phyloP scores from a whole-genome alignment of 139 green algal species.

The Raphidocelis subcapitata region DNA sequence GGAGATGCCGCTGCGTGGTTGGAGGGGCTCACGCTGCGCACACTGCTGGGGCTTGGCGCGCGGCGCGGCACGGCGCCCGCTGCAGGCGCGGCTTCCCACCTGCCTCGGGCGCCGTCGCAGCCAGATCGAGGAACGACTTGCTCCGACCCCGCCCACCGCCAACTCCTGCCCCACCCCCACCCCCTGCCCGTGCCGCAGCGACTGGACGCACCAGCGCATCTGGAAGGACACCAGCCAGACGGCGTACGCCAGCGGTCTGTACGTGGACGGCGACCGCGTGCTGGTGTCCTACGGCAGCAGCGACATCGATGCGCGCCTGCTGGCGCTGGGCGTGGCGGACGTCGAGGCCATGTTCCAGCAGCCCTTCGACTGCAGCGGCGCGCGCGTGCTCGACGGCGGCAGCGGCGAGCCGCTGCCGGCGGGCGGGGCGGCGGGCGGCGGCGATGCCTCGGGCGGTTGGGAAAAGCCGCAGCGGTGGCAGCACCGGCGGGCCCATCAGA shows the following conservation, averaged over 20 bases:
- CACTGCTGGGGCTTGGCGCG: background rate
- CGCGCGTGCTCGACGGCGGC: conserved; percentile 9
- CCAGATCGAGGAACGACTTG: too few relatives aligned
- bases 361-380: conserved; percentile 15
- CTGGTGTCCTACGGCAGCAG: conserved; percentile 23
- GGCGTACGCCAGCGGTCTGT: conserved; percentile 22
- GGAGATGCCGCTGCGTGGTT: background rate
- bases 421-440: background rate
- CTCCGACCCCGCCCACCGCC: background rate
- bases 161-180: too few relatives aligned
- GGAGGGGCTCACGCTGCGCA: background rate
- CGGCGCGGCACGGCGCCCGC: too few relatives aligned
- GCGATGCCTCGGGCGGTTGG: too few relatives aligned
- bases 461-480: too few relatives aligned
- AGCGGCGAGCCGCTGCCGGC: conserved; percentile 18
- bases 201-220: conserved; percentile 33
- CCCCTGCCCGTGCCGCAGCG: background rate
- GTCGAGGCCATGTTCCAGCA: conserved; percentile 18
- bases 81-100: too few relatives aligned
- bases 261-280: conserved; percentile 1
- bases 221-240: conserved; percentile 38
- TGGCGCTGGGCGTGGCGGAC: conserved; percentile 9
- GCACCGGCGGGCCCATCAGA: too few relatives aligned
- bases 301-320: conserved; percentile 26
- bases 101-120: too few relatives aligned